Conservation (phyloP, 1,139 yeast species). For the Yarrowia galli region DNA sequence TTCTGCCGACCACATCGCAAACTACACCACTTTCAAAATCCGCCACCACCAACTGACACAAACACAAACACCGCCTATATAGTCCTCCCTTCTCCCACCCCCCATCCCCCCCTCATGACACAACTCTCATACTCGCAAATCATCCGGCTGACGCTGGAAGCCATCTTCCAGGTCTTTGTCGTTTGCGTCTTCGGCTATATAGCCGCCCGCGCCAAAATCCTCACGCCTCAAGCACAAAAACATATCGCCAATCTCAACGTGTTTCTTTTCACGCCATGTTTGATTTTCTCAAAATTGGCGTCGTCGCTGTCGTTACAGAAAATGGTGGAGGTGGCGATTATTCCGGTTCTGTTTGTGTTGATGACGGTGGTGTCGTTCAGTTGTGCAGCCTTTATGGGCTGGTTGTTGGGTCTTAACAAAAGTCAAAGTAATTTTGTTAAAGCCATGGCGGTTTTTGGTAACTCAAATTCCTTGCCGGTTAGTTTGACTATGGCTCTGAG, state of each 20-base stretch:
- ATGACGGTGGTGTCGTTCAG: constrained; percentile 67
- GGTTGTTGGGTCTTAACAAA: constrained; percentile 59
- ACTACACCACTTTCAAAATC: too few species aligned
- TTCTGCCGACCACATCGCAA: too few species aligned
- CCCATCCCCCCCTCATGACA: neutral
- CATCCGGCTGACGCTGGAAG: constrained; percentile 73
- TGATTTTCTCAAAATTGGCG: constrained; percentile 81
- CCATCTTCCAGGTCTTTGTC: constrained; percentile 77
- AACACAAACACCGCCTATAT: too few species aligned
- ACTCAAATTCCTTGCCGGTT: constrained; percentile 69
- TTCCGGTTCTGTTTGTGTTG: constrained; percentile 74
- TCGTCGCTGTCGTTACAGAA: constrained; percentile 72
- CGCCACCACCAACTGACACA: too few species aligned
- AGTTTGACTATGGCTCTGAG: constrained; percentile 75
- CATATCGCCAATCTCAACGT: constrained; percentile 73
- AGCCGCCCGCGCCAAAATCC: constrained; percentile 67
- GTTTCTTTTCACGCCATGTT: constrained; percentile 82
- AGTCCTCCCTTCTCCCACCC: too few species aligned
- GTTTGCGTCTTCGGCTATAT: constrained; percentile 75
- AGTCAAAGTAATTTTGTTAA: constrained; percentile 81
- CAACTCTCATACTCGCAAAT: constrained; percentile 61
- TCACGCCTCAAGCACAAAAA: constrained; percentile 68
- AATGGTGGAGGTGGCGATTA: constrained; percentile 70
- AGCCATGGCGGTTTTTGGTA: constrained; percentile 89
- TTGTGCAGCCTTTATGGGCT: constrained; percentile 61